phyloP scores from a whole-genome alignment of 176 grass and related monocot genomes.

The Oryza glumipatula region DNA sequence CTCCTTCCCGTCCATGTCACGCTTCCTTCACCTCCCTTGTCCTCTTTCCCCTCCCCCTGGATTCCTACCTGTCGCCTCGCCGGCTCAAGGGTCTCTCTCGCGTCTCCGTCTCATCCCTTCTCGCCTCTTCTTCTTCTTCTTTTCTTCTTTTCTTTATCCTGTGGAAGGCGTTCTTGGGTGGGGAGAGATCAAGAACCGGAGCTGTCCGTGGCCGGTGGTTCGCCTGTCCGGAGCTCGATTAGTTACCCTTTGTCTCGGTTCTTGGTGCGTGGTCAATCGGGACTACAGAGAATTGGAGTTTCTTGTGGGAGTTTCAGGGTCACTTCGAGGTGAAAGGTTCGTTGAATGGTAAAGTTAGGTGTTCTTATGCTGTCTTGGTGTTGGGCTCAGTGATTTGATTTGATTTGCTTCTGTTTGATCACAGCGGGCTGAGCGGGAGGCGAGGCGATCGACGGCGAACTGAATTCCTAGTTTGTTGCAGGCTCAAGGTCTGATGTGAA shows the following conservation, averaged over 20 bases:
- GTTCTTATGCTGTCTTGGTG: neutral
- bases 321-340: constrained; percentile 30
- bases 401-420: neutral
- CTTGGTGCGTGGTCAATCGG: neutral
- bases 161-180: constrained; percentile 18
- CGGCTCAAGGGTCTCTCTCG: constrained; percentile 21
- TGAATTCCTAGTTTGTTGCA: neutral
- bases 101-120: constrained; percentile 12
- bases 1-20: constrained; percentile 53
- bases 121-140: neutral
- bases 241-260: neutral
- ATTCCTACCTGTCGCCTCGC: constrained; percentile 40
- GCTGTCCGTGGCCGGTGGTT: constrained; percentile 10
- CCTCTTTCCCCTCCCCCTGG: constrained; percentile 39
- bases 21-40: constrained; percentile 49
- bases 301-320: neutral
- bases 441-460: neutral
- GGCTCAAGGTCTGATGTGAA: neutral
- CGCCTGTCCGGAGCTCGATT: constrained; percentile 19
- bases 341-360: neutral
- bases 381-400: neutral
- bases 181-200: neutral
- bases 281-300: neutral
- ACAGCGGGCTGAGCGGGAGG: neutral
- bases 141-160: constrained; percentile 22